Base-by-base conservation (phyloP, 2,329 filamentous ascomycete genomes). In the Aspergillus cejpii region DNA sequence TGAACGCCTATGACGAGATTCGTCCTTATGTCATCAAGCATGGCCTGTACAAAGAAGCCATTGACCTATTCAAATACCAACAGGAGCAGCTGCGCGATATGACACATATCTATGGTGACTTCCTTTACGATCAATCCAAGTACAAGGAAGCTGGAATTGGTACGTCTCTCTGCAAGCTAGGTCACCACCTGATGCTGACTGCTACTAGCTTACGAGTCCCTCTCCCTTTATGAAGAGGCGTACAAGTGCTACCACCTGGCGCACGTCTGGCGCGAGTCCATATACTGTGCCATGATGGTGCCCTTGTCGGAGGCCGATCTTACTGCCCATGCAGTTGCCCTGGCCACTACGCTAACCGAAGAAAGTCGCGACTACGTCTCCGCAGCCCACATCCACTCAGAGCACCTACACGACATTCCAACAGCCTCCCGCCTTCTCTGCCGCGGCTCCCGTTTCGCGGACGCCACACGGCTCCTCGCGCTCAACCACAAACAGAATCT, bases 261-360 rank as follows among this genome's bases (percentile, higher is more conserved):
- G 1, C 86, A 88, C 29, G 78, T 86, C 68, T 98, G 92, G 92
- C 87, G 87, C 41, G 91, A 98, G 66, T 87, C 87, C 19, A 80
- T 98, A 39, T 87, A 85, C 56, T 81, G 81, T 37, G 90, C 90
- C 4, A 79, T 81, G 44, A 78, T 86, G 45, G 80, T 84, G 1
- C 76, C 83, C 0, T 65, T 89, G 3, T 74, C 81, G 0, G 57
- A 74, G 0, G 71, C 75, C 0, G 78, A 85, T 11, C 73, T 94
- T 26, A 60, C 65, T 3, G 77, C 81, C 27, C 78, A 96, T 14
- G 88, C 88, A n/a, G 73, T 71, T 0, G 77, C 78, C 0, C 79
- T 98, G 3, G 85, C 85, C 1, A 87, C 91, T 43, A 84, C 84
- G 1, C 78, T 94, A 10, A 78, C 79, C 54, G 92, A 97, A 27